Base-by-base conservation (phyloP, 495 filamentous ascomycete genomes). In the Achaetomiella virescens region DNA sequence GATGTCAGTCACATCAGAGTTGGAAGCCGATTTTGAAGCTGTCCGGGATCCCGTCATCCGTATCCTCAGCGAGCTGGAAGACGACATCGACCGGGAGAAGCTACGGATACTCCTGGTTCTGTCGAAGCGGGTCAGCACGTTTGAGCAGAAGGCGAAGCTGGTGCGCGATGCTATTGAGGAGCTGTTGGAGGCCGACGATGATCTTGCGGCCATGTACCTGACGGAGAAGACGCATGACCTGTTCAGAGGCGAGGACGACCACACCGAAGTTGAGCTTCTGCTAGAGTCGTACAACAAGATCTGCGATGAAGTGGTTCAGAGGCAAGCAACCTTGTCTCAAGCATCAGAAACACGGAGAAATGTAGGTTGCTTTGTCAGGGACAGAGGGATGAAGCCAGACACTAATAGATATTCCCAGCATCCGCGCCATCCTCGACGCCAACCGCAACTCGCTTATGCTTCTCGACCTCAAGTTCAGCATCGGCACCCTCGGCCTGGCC, bases 401-500 rank as follows among this genome's bases (percentile, higher is more conserved):
- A 36, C 48, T 57, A 35, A 61, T 55, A 12, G n/a, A 1, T 6
- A 1, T 48, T 0, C 8, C 46, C 61, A 93, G 91, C 38, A 88
- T 97, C 46, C 93, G 92, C 64, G 95, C 95, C 31, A 97, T 98
- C 61, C 85, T 98, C 47, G 93, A 98, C 68, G 91, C 90, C 37
- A 98, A 98, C 68, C 95, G 93, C 58, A 98, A 98, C 78, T 89
- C 89, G 18, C 87, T 98, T 61, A 98, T 98, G 95, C 82, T 97
- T 18, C 84, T 98, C 33, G 95, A 97, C 52, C 83, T 98, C 48
- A 96, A 95, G 68, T 95, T 98, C 74, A 92, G 87, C 65, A 92
- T 98, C 55, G 89, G 90, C 37, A 97, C 93, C 3, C 81, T 98
- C 10, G 90, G 90, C 2, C 82, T 98, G 29, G 91, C 88, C 53